Conservation (phyloP, 345 rosid genomes). For the Brassica cretica region DNA sequence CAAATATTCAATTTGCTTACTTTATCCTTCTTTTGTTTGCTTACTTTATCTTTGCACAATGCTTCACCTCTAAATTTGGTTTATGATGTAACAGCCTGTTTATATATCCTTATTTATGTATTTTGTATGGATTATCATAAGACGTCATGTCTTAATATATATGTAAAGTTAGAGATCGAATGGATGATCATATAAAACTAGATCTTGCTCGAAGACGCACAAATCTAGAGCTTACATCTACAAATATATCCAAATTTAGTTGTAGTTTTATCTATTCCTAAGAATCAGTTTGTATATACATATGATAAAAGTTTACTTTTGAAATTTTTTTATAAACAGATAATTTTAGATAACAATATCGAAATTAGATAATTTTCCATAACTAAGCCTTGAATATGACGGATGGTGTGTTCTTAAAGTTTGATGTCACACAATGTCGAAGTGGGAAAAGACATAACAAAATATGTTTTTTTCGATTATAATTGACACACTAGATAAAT, state of each 20-base stretch:
- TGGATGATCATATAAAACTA: background rate
- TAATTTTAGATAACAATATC: background rate
- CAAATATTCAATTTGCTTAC: slow-evolving; percentile 7
- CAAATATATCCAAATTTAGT: background rate
- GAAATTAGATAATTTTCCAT: background rate
- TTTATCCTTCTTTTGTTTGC: background rate
- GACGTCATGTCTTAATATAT: slow-evolving; percentile 13
- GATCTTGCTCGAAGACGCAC: background rate
- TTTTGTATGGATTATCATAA: slow-evolving; percentile 2
- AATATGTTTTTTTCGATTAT: slow-evolving; percentile 11
- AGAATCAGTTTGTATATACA: background rate
- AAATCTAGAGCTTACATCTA: background rate
- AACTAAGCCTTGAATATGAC: slow-evolving; percentile 11
- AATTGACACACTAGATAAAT: background rate
- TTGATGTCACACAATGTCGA: slow-evolving; percentile 27
- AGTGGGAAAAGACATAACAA: slow-evolving; percentile 29
- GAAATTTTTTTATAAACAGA: background rate
- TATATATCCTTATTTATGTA: slow-evolving; percentile 3
- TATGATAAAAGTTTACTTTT: background rate
- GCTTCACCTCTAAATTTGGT: slow-evolving; percentile 27
- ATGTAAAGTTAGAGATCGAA: slow-evolving; percentile 8
- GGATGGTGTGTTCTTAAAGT: slow-evolving; percentile 21
- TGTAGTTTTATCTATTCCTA: background rate
- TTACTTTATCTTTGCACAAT: slow-evolving; percentile 11
- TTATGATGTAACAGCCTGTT: slow-evolving; percentile 27